Evolutionary conservation across 1,284 basidiomycete genomes (phyloP), one percentile per base, ranked within the genome.

Genomic region (Tilletiopsis washingtonensis): DNA sequence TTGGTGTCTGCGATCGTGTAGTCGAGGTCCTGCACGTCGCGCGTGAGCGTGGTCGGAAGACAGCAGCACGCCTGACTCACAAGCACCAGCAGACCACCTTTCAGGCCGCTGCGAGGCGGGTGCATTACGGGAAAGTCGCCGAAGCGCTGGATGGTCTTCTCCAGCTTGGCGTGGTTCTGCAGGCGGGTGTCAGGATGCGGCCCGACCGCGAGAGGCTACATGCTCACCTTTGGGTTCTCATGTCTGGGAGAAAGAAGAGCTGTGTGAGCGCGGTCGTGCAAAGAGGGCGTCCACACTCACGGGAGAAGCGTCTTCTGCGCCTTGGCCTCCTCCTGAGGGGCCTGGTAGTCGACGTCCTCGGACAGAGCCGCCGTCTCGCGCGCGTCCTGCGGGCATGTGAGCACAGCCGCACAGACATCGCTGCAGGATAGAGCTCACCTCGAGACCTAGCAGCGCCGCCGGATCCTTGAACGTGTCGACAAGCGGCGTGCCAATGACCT

Each of bases 21-120:
- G 74, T 93, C 89, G 43, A 93, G 82, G 72, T 93, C 89, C 3
- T 91, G 78, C 0, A 91, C 88, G 23, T 91, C 78, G 4, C 21
- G n/a, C 2, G 7, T n/a, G n/a, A n/a, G n/a, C n/a, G n/a, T n/a
- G n/a, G n/a, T n/a, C n/a, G n/a, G n/a, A n/a, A n/a, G n/a, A 17
- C 38, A 40, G 38, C n/a, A 40, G n/a, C 7, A 40, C 7, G 86
- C 77, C 63, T 89, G 87, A 26, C 87, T 79, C 61, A 88, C 85
- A 58, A 89, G 81, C 58, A 86, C 85, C 0, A 85, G 84, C 11
- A 86, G 77, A 56, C 74, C 78, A 53, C 80, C 82, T 67, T 82
- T 84, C 84, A 59, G 53, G 51, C 54, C 45, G 48, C 38, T 54
- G 42, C 64, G 46, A 15, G 64, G 64, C 37, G 57, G 48, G 38